Conservation (phyloP, 106 monocot species). For the Xerophyta viscosa region DNA sequence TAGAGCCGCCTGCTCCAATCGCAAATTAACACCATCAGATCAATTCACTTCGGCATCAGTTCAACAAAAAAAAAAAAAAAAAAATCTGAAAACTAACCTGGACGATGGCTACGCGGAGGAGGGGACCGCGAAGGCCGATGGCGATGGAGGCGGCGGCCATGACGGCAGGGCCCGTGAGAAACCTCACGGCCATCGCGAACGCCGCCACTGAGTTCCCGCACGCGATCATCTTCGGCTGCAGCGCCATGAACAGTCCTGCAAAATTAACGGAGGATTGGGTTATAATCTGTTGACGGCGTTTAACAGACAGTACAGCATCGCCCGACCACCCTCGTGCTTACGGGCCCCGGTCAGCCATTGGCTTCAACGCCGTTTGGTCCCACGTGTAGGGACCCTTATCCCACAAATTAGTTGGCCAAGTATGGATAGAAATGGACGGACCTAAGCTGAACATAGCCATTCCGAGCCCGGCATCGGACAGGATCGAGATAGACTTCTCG, state of each 20-base stretch:
- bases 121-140: neutral
- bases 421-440: no score
- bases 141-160: neutral
- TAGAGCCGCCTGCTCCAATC: no score
- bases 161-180: neutral
- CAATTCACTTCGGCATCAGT: no score
- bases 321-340: no score
- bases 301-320: no score
- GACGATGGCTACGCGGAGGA: neutral
- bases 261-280: neutral
- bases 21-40: no score
- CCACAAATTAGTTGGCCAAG: no score
- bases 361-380: no score
- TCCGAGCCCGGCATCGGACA: constrained; percentile 93
- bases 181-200: neutral
- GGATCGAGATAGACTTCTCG: constrained; percentile 72
- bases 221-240: neutral
- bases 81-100: neutral
- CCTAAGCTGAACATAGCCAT: constrained; percentile 99
- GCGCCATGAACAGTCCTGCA: constrained; percentile 1
- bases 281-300: no score
- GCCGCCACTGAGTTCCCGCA: neutral
- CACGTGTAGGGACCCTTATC: neutral
- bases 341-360: no score
- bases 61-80: neutral